These are phyloP conservation scores for Solanum bulbocastanum DNA, from an alignment of 257 asterid genomes.

Conservation along the genomic window DNA sequence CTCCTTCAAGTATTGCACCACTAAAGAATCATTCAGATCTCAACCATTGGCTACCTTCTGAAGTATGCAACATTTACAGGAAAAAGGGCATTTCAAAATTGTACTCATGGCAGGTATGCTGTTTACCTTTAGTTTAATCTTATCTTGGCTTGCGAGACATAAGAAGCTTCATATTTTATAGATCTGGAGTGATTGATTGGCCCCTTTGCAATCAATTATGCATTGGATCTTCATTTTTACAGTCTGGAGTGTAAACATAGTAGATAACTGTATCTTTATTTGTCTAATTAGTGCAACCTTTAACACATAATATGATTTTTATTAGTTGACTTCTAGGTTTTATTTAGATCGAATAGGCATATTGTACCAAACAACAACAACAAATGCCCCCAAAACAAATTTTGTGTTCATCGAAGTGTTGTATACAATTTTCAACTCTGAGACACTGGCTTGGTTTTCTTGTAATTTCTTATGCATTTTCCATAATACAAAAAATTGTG, in stretches of 20 bases:
- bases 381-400: not conserved
- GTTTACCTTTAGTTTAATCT: conserved; percentile 5
- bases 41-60: conserved; percentile 82
- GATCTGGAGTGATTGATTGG: not conserved
- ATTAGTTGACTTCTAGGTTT: not conserved
- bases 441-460: not conserved
- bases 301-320: not conserved
- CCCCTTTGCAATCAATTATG: not conserved
- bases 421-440: not conserved
- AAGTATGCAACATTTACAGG: conserved; percentile 67
- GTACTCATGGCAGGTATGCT: conserved; percentile 87
- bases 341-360: not conserved
- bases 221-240: not conserved
- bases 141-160: conserved; percentile 1
- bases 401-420: not conserved
- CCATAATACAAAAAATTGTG: not conserved
- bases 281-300: not conserved
- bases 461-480: not conserved
- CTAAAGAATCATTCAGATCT: conserved; percentile 55
- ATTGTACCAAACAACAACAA: not conserved
- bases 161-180: not conserved
- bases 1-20: conserved; percentile 55
- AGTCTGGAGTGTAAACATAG: not conserved
- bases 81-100: conserved; percentile 76
- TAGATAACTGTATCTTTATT: not conserved